A percentile compares a stretch with the other conserved stretches of the same genome.
Evolutionary conservation across 2,329 filamentous ascomycete genomes (phyloP).

Genomic region (Hypoxylon sp.): DNA sequence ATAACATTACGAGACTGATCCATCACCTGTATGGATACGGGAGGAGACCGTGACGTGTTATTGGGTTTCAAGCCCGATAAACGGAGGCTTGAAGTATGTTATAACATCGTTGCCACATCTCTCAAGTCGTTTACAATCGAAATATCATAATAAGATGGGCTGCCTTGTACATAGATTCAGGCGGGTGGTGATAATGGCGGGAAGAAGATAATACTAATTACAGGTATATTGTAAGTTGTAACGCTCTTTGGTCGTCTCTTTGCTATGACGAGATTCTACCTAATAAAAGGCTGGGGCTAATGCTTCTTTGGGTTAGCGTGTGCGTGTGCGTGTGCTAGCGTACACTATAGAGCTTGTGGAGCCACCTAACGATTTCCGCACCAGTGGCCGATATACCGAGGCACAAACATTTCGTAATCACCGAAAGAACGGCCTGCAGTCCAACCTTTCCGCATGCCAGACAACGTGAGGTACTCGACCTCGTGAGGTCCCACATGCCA

Average conservation of each 20-base stretch:
- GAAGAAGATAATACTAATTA: background rate
- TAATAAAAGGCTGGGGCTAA: slow-evolving; percentile 1
- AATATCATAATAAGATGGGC: background rate
- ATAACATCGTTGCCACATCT: background rate
- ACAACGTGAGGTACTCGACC: slow-evolving; percentile 28
- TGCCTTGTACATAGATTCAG: background rate
- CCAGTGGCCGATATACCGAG: slow-evolving; percentile 38
- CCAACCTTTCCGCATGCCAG: slow-evolving; percentile 36
- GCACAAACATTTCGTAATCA: slow-evolving; percentile 32
- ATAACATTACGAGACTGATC: slow-evolving; percentile 1
- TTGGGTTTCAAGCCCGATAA: background rate
- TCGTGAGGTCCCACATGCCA: slow-evolving; percentile 41
- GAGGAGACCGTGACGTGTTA: background rate
- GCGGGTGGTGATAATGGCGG: background rate
- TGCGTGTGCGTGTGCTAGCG: too few relatives aligned
- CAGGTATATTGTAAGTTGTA: background rate
- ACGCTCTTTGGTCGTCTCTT: background rate
- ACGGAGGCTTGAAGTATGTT: background rate
- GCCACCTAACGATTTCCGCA: slow-evolving; percentile 27
- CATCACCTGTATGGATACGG: background rate
- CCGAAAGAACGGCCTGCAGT: slow-evolving; percentile 17
- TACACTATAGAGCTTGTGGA: slow-evolving; percentile 23
- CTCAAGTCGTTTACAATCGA: background rate
- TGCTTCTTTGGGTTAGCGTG: background rate
- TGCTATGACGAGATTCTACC: slow-evolving; percentile 1